Percentiles rank a stretch among this genome's conserved stretches.
Conservation (phyloP, 2,329 filamentous ascomycete genomes). For the Tolypocladium pustulatum region DNA sequence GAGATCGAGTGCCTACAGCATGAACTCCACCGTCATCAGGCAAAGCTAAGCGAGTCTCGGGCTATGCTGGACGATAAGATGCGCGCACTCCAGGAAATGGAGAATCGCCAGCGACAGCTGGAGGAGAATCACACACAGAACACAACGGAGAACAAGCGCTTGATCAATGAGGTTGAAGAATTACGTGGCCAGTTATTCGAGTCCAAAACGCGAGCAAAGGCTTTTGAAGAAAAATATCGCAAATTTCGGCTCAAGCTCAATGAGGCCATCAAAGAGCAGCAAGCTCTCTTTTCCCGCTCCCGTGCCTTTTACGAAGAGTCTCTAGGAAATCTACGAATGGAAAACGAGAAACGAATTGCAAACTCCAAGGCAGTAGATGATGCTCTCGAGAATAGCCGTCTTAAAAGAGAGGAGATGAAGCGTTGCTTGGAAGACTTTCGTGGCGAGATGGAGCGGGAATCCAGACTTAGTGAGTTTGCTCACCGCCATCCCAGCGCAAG, state of each 20-base stretch:
- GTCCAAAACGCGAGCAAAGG: constrained; percentile 9
- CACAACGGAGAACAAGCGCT: constrained; percentile 12
- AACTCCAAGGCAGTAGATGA: constrained; percentile 13
- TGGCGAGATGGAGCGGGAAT: constrained; percentile 10
- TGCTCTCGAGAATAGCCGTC: constrained; percentile 15
- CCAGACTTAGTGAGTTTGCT: constrained; percentile 12
- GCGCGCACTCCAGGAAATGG: constrained; percentile 11
- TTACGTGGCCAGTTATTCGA: constrained; percentile 14
- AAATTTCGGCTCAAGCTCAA: constrained; percentile 30
- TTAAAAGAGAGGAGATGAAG: constrained; percentile 21
- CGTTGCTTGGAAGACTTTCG: constrained; percentile 18
- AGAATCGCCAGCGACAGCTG: constrained; percentile 14
- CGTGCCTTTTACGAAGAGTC: constrained; percentile 21
- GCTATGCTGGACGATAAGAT: constrained; percentile 9
- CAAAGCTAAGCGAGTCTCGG: constrained; percentile 8
- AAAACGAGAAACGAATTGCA: constrained; percentile 14
- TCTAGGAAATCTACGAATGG: constrained; percentile 21
- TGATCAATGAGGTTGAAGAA: constrained; percentile 16
- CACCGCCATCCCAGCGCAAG: neutral
- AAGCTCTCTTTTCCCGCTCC: constrained; percentile 26
- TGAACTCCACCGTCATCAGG: constrained; percentile 9
- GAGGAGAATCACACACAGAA: constrained; percentile 9
- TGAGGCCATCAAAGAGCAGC: constrained; percentile 34
- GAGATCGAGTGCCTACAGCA: constrained; percentile 16
- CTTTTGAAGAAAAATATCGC: constrained; percentile 22